Percentiles rank a stretch among this genome's conserved stretches.
Conservation (phyloP, 345 rosid species). For the Citrus mangshanensis region DNA sequence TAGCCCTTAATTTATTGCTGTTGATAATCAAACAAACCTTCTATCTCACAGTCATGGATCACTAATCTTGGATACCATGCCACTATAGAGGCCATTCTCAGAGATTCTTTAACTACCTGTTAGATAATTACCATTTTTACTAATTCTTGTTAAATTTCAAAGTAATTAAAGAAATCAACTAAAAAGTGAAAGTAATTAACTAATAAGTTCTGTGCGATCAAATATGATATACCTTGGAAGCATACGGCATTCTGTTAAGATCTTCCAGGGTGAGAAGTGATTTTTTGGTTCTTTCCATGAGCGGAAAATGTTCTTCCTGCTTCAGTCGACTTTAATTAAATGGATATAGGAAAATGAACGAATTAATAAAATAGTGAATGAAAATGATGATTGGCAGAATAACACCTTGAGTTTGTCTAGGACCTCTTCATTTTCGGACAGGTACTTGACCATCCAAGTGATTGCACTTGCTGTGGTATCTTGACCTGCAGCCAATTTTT, state of each 20-base stretch:
- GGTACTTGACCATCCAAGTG: conserved; percentile 89
- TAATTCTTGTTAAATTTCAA: neutral
- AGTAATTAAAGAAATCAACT: neutral
- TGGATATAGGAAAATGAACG: neutral
- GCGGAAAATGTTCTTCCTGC: conserved; percentile 60
- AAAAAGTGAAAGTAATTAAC: too few relatives aligned
- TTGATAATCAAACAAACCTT: conserved; percentile 40
- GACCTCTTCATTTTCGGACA: conserved; percentile 58
- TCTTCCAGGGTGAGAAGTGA: conserved; percentile 53
- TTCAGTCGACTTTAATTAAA: neutral
- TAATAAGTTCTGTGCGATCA: neutral
- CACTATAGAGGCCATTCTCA: conserved; percentile 84
- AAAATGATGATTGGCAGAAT: neutral
- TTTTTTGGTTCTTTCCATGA: conserved; percentile 28
- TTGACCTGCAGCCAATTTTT: conserved; percentile 42
- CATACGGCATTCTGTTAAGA: conserved; percentile 62
- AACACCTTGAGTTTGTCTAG: conserved; percentile 39
- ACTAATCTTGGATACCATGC: conserved; percentile 83
- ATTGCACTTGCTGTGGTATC: conserved; percentile 93
- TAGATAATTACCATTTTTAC: neutral
- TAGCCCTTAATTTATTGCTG: neutral
- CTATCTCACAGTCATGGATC: conserved; percentile 62
- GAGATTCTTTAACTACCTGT: conserved; percentile 72
- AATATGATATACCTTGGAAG: conserved; percentile 49
- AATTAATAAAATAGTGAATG: neutral